Conservation (phyloP, 129 eudicot species). For the Tagetes erecta region DNA sequence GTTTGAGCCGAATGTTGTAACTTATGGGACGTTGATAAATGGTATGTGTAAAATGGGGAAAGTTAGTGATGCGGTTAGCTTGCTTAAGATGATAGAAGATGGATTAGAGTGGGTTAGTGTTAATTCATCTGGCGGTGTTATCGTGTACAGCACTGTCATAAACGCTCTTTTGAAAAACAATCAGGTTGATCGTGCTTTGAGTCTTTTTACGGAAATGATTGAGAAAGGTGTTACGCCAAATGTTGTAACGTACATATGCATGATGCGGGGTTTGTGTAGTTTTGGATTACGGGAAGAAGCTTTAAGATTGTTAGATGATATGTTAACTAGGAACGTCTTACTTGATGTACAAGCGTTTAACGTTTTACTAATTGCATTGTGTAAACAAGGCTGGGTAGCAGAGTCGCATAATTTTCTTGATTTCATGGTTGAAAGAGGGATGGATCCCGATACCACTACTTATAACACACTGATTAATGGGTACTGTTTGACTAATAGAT, state of each 20-base stretch:
- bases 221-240: slow-evolving; percentile 33
- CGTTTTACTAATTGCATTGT: slow-evolving; percentile 13
- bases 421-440: slow-evolving; percentile 26
- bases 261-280: slow-evolving; percentile 34
- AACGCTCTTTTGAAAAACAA: slow-evolving; percentile 27
- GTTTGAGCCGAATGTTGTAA: slow-evolving; percentile 1
- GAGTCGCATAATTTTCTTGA: slow-evolving; percentile 27
- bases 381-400: slow-evolving; percentile 26
- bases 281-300: slow-evolving; percentile 28
- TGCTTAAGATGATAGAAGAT: slow-evolving; percentile 14
- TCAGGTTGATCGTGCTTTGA: slow-evolving; percentile 8
- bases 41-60: slow-evolving; percentile 36
- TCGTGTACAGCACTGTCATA: slow-evolving; percentile 23
- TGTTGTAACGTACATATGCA: slow-evolving; percentile 31
- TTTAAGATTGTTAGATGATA: slow-evolving; percentile 23
- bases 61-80: slow-evolving; percentile 16
- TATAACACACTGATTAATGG: slow-evolving; percentile 37
- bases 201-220: slow-evolving; percentile 26
- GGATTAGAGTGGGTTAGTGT: not conserved
- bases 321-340: slow-evolving; percentile 12
- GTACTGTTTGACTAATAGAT: slow-evolving; percentile 20
- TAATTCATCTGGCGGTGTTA: not conserved
- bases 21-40: slow-evolving; percentile 28
- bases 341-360: slow-evolving; percentile 23
- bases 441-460: slow-evolving; percentile 21